These are phyloP conservation scores for Elsinoe australis DNA, from an alignment of 2,329 filamentous ascomycete genomes.

Conservation along the genomic window DNA sequence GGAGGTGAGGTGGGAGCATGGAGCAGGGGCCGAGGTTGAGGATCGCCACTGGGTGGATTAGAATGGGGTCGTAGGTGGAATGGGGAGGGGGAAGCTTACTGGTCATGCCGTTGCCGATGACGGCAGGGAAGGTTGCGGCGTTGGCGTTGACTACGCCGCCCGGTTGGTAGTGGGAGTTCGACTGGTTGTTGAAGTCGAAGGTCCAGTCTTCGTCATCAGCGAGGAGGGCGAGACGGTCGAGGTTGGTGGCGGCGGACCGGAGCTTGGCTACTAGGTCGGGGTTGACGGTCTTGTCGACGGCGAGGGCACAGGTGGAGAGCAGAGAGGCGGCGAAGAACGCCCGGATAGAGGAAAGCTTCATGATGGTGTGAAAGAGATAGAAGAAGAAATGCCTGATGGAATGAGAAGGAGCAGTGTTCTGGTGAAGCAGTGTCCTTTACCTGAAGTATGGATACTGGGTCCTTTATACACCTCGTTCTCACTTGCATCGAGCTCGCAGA, in stretches of 20 bases:
- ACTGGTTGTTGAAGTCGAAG: constrained; percentile 43
- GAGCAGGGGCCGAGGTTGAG: constrained; percentile 44
- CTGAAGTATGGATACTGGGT: no score
- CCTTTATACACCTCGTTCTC: no score
- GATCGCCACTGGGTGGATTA: no score
- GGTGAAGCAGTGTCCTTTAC: no score
- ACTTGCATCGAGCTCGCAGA: no score
- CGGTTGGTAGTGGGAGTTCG: constrained; percentile 37
- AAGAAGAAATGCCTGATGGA: no score
- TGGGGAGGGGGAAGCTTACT: no score
- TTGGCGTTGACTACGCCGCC: constrained; percentile 48
- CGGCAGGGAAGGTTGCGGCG: constrained; percentile 44
- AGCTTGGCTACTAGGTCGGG: constrained; percentile 35
- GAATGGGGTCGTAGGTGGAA: no score
- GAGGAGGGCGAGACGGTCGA: constrained; percentile 39
- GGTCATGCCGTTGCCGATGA: constrained; percentile 42
- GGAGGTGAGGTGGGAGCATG: constrained; percentile 46
- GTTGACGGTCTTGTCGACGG: constrained; percentile 36
- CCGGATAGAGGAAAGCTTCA: neutral
- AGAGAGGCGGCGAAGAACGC: constrained; percentile 24
- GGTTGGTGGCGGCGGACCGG: constrained; percentile 37
- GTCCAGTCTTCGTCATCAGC: constrained; percentile 38
- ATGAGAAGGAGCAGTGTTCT: no score
- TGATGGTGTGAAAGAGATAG: no score
- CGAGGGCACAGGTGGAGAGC: constrained; percentile 23